Base-by-base conservation (phyloP, 768 basidiomycete species). In the Tremella yokohamensis region DNA sequence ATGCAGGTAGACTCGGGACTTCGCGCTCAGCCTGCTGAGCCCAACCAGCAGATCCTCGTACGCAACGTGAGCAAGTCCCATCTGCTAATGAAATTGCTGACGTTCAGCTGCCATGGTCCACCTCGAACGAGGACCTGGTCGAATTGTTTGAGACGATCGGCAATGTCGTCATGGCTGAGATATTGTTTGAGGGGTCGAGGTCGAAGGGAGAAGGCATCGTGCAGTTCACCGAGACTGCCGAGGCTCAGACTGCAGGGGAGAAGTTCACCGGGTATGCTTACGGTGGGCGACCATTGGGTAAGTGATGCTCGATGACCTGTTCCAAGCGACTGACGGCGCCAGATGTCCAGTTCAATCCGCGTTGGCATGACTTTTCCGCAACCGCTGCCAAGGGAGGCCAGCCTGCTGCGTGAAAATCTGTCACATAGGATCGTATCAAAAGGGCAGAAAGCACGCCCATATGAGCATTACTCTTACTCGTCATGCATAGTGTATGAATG, bases 111-210 rank as follows among this genome's bases (percentile, higher is more conserved):
- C 94, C 94, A 0, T 99, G 93, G 93, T 97, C 94, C 9, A 99
- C 94, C 45, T 92, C 94, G 7, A 97, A 99, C 75, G 94, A 99
- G 75, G 94, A 99, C 75, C 80, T 99, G 44, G 93, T 99, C 19
- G 94, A 99, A 78, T 78, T 99, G 18, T 99, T 99, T 69, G 93
- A 97, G 80, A 99, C 94, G 34, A 96, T 93, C 0, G 94, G 93
- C 9, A 87, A 87, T 65, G 94, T 99, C 37, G 88, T 92, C 70
- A 80, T 90, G 34, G 94, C 94, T 1, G 94, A 99, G 78, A 94
- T 97, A 63, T 77, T 99, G 48, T 92, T 88, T 68, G 93, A 97
- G 68, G 88, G 89, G 15, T 85, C 87, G 0, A 85, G 94, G 54
- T 90, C 89, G 49, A 96, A 96, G 77, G 94, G 94, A 13, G 86